These are phyloP conservation scores for Lyophyllum decastes DNA, from an alignment of 768 basidiomycete species.

Conservation along the genomic window DNA sequence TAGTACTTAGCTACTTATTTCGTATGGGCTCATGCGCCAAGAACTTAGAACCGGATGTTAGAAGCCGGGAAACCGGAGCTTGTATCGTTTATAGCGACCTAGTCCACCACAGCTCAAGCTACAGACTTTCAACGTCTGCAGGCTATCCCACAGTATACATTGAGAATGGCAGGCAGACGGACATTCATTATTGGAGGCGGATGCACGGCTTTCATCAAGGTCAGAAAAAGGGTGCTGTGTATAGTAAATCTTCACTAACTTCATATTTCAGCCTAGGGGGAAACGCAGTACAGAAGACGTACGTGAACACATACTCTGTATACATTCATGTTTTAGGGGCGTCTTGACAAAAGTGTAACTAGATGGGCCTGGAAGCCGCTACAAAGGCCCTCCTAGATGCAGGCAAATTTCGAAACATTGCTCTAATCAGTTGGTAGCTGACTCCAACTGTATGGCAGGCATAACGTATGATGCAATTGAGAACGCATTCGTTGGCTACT, in stretches of 20 bases:
- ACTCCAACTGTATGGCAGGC: conserved; percentile 40
- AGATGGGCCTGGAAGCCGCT: conserved; percentile 88
- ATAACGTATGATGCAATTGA: conserved; percentile 79
- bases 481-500: conserved; percentile 75
- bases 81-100: too few relatives aligned
- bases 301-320: conserved; percentile 22
- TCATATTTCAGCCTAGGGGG: conserved; percentile 56
- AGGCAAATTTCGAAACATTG: conserved; percentile 37
- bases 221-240: conserved; percentile 23
- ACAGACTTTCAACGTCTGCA: neutral
- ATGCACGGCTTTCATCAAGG: conserved; percentile 80
- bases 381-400: conserved; percentile 88
- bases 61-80: neutral
- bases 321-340: neutral
- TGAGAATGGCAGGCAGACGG: conserved; percentile 41
- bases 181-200: conserved; percentile 74
- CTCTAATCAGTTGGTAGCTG: neutral
- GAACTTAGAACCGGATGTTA: neutral
- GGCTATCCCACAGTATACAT: neutral
- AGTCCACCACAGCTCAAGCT: neutral
- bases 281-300: conserved; percentile 73
- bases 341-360: neutral
- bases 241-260: neutral
- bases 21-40: too few relatives aligned
- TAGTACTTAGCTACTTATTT: too few relatives aligned